Evolutionary conservation across 169 alveolate species (phyloP).

Genomic region (Cryptosporidium parvum): DNA sequence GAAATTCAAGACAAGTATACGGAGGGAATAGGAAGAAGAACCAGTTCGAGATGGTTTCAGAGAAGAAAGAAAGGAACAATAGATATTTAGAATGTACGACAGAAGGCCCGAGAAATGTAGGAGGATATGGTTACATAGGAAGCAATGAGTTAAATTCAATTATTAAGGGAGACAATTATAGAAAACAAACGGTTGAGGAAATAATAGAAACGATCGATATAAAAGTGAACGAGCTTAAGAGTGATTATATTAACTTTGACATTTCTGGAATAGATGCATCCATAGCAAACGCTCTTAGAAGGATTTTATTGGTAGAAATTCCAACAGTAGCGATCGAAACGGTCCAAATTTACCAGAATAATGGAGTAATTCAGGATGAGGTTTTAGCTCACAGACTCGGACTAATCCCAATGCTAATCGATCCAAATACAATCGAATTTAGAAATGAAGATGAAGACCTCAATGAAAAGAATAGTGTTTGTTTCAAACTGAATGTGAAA

Average conservation of each 20-base stretch:
- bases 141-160: conserved; percentile 30
- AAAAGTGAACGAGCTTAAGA: conserved; percentile 55
- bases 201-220: conserved; percentile 68
- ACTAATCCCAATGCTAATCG: conserved; percentile 95
- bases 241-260: conserved; percentile 78
- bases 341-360: conserved; percentile 89
- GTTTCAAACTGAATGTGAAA: conserved; percentile 82
- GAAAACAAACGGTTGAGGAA: conserved; percentile 37
- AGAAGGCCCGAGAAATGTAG: conserved; percentile 70
- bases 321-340: conserved; percentile 97
- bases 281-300: conserved; percentile 95
- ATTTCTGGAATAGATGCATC: conserved; percentile 91
- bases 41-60: conserved; percentile 11
- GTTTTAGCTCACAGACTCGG: conserved; percentile 98
- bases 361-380: conserved; percentile 97
- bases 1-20: not conserved
- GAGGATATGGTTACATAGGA: conserved; percentile 73
- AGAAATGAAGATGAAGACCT: conserved; percentile 84
- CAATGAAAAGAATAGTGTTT: conserved; percentile 82
- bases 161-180: conserved; percentile 11
- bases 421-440: conserved; percentile 91
- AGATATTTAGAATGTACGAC: conserved; percentile 55
- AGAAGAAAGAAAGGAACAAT: not conserved
- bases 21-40: not conserved
- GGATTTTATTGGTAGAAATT: conserved; percentile 95